Base-by-base conservation (phyloP, 306 rosid species). In the Cicer arietinum region DNA sequence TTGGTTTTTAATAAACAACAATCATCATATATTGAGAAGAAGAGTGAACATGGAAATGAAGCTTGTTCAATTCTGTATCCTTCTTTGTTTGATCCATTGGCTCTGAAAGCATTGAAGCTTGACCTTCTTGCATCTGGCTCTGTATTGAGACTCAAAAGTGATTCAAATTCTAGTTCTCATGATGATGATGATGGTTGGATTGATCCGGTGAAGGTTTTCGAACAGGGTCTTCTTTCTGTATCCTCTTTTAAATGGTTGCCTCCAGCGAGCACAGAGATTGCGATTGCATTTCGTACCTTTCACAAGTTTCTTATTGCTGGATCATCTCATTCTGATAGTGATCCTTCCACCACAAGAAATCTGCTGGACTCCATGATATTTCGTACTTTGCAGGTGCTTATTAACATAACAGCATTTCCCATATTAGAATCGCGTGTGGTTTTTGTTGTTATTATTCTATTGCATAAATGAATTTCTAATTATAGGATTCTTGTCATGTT, bases 181-280 rank as follows among this genome's bases (percentile, higher is more conserved):
- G 69, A 84, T 59, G 57, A 81, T 62, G 53, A 77, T 80, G 78
- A 44, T 13, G 59, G 62, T 37, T 73, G 69, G 54, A 30, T 84
- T 82, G 81, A 82, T 74, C 58, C 69, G 44, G 90, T 89, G 80
- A 86, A 87, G 88, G 72, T 87, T 56, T 90, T 91, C 78, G 85
- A 81, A 78, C 90, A 91, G 84, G 93, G 92, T 70, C 85, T 94
- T 42, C 85, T 90, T 60, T 91, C 87, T 83, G 95, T 91, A 5
- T 94, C 98, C 7, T 89, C 93, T 69, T 91, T 87, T 88, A 92
- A 94, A 84, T 94, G 97, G 93, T 63, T 94, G 69, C 94, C 93
- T 61, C 92, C 95, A 0, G 81, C 77, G 79, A 94, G 97, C 82
- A 82, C 95, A 0, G 98, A 94, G 84, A 91, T 91, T 30, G 88